Percentiles rank a stretch among this genome's conserved stretches.
phyloP scores from a whole-genome alignment of 306 rosid species.

The Sicyos edulis region DNA sequence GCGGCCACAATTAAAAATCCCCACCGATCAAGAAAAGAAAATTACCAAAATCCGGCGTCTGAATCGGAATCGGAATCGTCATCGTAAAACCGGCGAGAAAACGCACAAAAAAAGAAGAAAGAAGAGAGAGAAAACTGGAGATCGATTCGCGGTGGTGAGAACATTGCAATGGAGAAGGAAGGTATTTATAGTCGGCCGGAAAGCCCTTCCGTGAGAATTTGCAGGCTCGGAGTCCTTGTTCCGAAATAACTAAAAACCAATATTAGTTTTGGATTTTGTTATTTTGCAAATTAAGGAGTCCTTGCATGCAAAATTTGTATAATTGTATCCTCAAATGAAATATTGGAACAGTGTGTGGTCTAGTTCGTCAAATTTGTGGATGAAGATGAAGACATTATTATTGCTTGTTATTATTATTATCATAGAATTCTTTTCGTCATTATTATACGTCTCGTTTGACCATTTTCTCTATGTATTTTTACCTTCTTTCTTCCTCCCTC shows the following conservation, averaged over 20 bases:
- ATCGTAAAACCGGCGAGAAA: constrained; percentile 27
- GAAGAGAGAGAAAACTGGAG: background rate
- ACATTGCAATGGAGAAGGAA: constrained; percentile 13
- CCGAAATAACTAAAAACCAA: constrained; percentile 33
- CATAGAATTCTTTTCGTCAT: background rate
- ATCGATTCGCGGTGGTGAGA: background rate
- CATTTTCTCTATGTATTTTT: background rate
- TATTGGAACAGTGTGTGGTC: background rate
- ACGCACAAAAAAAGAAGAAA: background rate
- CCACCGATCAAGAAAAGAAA: background rate
- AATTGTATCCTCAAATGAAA: background rate
- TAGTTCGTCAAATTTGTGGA: background rate
- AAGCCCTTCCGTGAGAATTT: constrained; percentile 86
- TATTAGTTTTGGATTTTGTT: background rate
- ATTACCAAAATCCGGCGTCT: constrained; percentile 45
- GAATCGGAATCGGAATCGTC: constrained; percentile 58
- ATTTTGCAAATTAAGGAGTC: background rate
- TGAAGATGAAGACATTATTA: background rate
- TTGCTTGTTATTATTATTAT: too few relatives aligned
- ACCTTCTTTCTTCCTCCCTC: background rate
- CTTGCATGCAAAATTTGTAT: constrained; percentile 8
- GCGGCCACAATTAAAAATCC: background rate
- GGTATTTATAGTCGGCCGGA: constrained; percentile 76
- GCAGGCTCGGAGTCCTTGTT: constrained; percentile 50
- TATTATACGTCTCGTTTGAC: background rate